Base-by-base conservation (phyloP, 1,284 basidiomycete species). In the Dichomitus squalens region DNA sequence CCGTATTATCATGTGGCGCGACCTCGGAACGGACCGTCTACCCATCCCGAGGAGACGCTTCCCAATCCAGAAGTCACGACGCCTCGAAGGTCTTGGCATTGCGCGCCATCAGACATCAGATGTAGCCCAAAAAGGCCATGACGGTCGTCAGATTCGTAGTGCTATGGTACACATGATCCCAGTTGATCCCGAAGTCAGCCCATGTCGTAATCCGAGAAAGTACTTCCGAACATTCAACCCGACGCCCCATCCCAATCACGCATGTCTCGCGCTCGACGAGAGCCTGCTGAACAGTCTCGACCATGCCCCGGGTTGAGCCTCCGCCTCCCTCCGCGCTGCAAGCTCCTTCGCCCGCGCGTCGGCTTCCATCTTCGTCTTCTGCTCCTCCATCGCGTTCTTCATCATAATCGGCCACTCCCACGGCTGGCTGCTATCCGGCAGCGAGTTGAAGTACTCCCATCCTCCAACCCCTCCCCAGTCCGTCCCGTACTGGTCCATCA, bases 361-460 rank as follows among this genome's bases (percentile, higher is more conserved):
- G 16, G 55, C 55, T 44, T 53, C 55, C 23, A 57, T 57, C 55
- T 44, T 57, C 50, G 31, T 23, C 51, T 41, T 52, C 55, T 57
- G 55, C 21, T 36, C 31, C n/a, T n/a, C 21, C 55, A 57, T 57
- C 38, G 55, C 55, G 23, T 57, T 20, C 55, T 53, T 57, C 50
- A 57, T 53, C 47, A 31, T 41, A 29, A 49, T 38, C 50, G 55
- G 50, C 55, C 55, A 57, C 51, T 49, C 18, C 55, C 50, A 52
- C 55, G 55, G 55, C 55, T 41, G 23, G 50, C 46, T 49, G 38
- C 23, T 29, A 36, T 52, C 55, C 25, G 55, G 55, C n/a, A 52
- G 38, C 46, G 55, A 41, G 46, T 57, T 53, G 55, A 57, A 57
- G 55, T 52, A 57, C 55, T 57, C 55, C 55, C 55, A 57, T 11